Conservation (phyloP, 1,139 yeast genomes). For the Lodderomyces margitis region DNA sequence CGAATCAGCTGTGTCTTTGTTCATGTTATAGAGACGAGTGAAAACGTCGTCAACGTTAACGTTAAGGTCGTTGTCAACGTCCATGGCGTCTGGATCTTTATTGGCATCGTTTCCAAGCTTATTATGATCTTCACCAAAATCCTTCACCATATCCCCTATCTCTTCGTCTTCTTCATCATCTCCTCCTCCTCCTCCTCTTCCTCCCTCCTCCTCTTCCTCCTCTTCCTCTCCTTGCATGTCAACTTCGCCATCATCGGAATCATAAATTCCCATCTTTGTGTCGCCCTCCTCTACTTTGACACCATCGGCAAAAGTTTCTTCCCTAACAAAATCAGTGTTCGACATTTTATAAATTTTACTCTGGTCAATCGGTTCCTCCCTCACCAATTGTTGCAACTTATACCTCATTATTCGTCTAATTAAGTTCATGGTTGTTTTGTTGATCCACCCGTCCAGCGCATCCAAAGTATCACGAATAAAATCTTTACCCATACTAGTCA, state of each 20-base stretch:
- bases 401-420: slow-evolving; percentile 70
- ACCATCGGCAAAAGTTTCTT: slow-evolving; percentile 22
- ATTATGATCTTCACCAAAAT: neutral
- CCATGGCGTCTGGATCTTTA: slow-evolving; percentile 5
- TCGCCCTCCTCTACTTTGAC: slow-evolving; percentile 18
- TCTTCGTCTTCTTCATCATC: slow-evolving; percentile 3
- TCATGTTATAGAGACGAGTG: slow-evolving; percentile 29
- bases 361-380: slow-evolving; percentile 41
- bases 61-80: slow-evolving; percentile 10
- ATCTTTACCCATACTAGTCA: slow-evolving; percentile 32
- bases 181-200: slow-evolving; percentile 2
- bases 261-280: neutral
- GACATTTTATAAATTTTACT: slow-evolving; percentile 45
- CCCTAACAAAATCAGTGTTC: slow-evolving; percentile 35
- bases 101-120: neutral
- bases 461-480: slow-evolving; percentile 45
- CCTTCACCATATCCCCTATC: slow-evolving; percentile 4
- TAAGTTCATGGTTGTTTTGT: slow-evolving; percentile 57
- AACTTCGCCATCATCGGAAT: neutral
- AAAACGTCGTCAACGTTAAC: slow-evolving; percentile 16
- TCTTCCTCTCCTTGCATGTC: slow-evolving; percentile 4
- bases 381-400: slow-evolving; percentile 58
- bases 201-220: slow-evolving; percentile 6
- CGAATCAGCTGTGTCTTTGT: slow-evolving; percentile 37
- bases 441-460: slow-evolving; percentile 74